phyloP scores from a whole-genome alignment of 495 filamentous ascomycete species.

The Extremus antarcticus region DNA sequence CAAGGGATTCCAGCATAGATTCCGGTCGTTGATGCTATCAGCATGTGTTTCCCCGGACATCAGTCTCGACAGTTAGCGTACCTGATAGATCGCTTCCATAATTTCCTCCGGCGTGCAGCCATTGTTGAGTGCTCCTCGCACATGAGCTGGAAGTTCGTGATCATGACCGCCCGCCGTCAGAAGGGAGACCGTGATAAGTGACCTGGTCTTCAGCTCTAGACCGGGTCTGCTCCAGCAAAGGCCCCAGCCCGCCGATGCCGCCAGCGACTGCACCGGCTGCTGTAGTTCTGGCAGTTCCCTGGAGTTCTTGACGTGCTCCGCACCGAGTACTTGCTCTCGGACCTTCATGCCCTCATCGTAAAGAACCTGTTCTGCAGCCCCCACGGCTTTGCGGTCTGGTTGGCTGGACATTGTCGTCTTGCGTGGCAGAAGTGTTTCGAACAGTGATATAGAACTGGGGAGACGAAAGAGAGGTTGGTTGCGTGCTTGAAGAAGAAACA shows the following conservation, averaged over 20 bases:
- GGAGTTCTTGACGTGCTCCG: neutral
- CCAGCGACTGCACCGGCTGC: neutral
- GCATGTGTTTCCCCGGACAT: too few relatives aligned
- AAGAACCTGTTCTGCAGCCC: neutral
- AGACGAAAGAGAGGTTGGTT: neutral
- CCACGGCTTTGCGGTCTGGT: neutral
- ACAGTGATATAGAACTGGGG: too few relatives aligned
- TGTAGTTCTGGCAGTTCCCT: neutral
- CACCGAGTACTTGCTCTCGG: neutral
- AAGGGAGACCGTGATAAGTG: neutral
- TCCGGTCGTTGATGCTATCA: too few relatives aligned
- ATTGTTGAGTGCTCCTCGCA: neutral
- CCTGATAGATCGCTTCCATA: slow-evolving; percentile 1
- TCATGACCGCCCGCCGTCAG: neutral
- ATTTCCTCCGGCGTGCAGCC: neutral
- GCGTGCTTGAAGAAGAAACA: neutral
- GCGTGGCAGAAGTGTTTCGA: too few relatives aligned
- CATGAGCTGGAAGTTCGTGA: neutral
- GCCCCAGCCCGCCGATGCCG: neutral
- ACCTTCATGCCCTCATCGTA: slow-evolving; percentile 1
- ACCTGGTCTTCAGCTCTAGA: neutral
- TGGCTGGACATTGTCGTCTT: neutral
- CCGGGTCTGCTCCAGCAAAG: neutral
- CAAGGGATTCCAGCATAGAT: neutral
- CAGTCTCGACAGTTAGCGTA: too few relatives aligned